Conservation (phyloP, 768 basidiomycete species). For the Solioccasus polychromus region DNA sequence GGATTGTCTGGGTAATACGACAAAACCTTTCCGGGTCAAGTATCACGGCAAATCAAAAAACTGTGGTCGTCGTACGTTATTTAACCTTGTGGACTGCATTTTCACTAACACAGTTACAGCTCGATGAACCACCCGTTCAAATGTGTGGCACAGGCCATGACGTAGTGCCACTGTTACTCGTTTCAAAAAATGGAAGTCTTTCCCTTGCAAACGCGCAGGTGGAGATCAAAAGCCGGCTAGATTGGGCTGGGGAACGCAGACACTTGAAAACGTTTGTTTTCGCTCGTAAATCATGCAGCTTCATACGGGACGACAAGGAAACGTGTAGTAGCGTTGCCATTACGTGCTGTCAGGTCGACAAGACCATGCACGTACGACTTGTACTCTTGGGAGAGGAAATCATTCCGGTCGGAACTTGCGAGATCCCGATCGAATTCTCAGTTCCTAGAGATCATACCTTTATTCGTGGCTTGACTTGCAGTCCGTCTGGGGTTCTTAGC, state of each 20-base stretch:
- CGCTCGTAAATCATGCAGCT: conserved; percentile 24
- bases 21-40: conserved; percentile 44
- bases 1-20: conserved; percentile 62
- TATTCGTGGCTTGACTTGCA: conserved; percentile 28
- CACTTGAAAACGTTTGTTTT: conserved; percentile 33
- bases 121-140: conserved; percentile 40
- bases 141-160: conserved; percentile 34
- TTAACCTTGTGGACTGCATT: conserved; percentile 5
- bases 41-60: conserved; percentile 37
- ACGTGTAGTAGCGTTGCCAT: conserved; percentile 13
- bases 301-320: conserved; percentile 19
- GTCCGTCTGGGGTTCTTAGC: conserved; percentile 46
- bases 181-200: conserved; percentile 34
- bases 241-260: conserved; percentile 26
- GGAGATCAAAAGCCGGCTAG: conserved; percentile 20
- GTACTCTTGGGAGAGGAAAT: conserved; percentile 20
- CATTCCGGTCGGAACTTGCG: conserved; percentile 13
- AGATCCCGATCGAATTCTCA: conserved; percentile 18
- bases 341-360: conserved; percentile 20
- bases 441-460: neutral
- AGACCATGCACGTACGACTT: conserved; percentile 21
- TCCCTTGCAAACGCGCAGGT: conserved; percentile 31
- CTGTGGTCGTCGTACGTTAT: conserved; percentile 42
- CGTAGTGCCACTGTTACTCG: conserved; percentile 28
- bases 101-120: conserved; percentile 31